These are phyloP conservation scores for Aureobasidium sp. DNA, from an alignment of 2,329 filamentous ascomycete species.

Conservation along the genomic window DNA sequence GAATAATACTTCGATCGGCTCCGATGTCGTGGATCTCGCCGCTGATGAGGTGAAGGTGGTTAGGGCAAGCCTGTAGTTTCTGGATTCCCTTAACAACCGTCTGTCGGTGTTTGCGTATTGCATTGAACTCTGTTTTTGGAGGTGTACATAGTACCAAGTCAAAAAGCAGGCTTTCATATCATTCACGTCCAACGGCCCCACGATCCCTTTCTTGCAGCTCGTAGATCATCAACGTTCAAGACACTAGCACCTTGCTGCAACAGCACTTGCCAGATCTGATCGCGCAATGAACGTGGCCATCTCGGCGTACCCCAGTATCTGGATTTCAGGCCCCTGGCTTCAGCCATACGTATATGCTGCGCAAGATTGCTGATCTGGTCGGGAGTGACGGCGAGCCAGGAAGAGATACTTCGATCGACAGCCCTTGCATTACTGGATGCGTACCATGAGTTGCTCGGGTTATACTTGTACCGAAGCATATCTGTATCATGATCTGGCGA, in stretches of 20 bases:
- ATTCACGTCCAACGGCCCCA: not conserved
- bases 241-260: not conserved
- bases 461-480: constrained; percentile 10
- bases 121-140: too few relatives aligned
- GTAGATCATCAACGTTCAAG: not conserved
- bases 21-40: not conserved
- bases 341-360: not conserved
- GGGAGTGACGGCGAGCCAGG: not conserved
- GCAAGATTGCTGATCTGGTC: not conserved
- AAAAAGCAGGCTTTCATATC: too few relatives aligned
- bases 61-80: not conserved
- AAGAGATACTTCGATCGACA: constrained; percentile 27
- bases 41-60: not conserved
- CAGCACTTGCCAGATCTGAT: not conserved
- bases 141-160: too few relatives aligned
- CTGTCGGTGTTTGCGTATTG: too few relatives aligned
- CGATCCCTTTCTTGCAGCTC: not conserved
- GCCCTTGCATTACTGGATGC: constrained; percentile 34
- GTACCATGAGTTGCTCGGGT: constrained; percentile 11
- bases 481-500: not conserved
- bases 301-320: constrained; percentile 5
- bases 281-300: not conserved
- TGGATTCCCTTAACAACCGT: too few relatives aligned
- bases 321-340: not conserved
- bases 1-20: not conserved